Evolutionary conservation across 176 grass and related monocot genomes (phyloP).

Genomic region (Eleusine coracana): DNA sequence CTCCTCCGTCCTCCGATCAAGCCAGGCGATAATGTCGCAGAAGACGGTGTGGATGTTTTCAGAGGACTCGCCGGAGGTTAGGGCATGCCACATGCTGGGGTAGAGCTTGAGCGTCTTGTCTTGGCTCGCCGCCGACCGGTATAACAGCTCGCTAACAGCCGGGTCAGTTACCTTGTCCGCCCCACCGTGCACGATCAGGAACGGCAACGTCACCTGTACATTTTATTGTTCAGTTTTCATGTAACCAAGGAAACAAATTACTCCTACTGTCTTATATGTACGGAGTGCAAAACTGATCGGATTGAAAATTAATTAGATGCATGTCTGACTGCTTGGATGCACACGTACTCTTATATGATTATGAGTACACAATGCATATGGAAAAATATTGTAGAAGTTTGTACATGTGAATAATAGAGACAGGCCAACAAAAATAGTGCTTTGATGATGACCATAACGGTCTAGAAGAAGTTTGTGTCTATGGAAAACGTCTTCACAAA

Average conservation of each 20-base stretch:
- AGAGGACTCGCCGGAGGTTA: constrained; percentile 62
- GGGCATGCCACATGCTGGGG: constrained; percentile 74
- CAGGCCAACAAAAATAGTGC: too few species aligned
- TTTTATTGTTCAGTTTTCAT: not conserved
- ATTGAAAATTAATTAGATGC: too few species aligned
- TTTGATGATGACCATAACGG: too few species aligned
- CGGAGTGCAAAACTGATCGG: too few species aligned
- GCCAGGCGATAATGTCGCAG: constrained; percentile 60
- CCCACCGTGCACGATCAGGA: constrained; percentile 67
- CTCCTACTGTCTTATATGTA: not conserved
- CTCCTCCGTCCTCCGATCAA: constrained; percentile 43
- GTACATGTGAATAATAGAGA: too few species aligned
- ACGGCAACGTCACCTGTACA: constrained; percentile 60
- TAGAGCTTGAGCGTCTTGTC: constrained; percentile 78
- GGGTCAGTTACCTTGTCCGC: constrained; percentile 77
- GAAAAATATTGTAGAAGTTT: too few species aligned
- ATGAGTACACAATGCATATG: too few species aligned
- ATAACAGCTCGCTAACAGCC: constrained; percentile 52
- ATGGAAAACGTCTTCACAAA: too few species aligned
- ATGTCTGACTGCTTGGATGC: too few species aligned
- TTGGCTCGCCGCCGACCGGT: constrained; percentile 41
- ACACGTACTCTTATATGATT: too few species aligned
- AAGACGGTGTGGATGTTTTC: constrained; percentile 63
- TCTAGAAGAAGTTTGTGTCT: too few species aligned
- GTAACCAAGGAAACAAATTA: not conserved